Conservation (phyloP, 352 stramenopile genomes). For the Phytophthora pisi region DNA sequence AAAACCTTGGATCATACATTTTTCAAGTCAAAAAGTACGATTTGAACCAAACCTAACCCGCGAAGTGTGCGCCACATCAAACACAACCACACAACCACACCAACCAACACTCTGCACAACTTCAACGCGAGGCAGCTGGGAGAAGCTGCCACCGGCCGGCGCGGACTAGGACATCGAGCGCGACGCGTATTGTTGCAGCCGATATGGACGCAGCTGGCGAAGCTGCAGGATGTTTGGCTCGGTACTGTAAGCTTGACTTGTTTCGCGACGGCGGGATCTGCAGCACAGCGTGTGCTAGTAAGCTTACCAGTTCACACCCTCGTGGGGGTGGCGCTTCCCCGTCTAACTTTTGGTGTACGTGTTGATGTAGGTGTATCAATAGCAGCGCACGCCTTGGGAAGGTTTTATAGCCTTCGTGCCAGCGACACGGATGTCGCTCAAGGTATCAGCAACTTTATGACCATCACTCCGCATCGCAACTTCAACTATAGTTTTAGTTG, state of each 20-base stretch:
- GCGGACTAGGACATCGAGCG: not conserved
- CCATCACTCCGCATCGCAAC: conserved; percentile 2
- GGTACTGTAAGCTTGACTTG: not conserved
- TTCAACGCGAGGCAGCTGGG: not conserved
- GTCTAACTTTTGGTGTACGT: no score
- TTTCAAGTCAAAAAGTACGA: conserved; percentile 21
- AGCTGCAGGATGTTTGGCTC: not conserved
- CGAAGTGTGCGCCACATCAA: conserved; percentile 23
- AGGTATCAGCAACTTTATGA: not conserved
- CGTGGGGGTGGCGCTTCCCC: no score
- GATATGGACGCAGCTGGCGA: not conserved
- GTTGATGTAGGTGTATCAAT: no score
- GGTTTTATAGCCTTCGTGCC: no score
- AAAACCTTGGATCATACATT: conserved; percentile 35
- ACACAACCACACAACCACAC: conserved; percentile 20
- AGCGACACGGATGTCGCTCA: no score
- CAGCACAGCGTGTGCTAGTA: not conserved
- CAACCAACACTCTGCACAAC: conserved; percentile 17
- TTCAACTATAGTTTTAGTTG: conserved; percentile 3
- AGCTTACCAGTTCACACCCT: no score
- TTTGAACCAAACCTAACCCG: conserved; percentile 15
- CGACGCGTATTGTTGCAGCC: not conserved
- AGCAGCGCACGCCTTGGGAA: no score
- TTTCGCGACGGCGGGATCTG: not conserved
- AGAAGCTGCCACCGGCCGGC: no score